Conservation (phyloP, 768 basidiomycete genomes). For the Cystobasidium ongulense region DNA sequence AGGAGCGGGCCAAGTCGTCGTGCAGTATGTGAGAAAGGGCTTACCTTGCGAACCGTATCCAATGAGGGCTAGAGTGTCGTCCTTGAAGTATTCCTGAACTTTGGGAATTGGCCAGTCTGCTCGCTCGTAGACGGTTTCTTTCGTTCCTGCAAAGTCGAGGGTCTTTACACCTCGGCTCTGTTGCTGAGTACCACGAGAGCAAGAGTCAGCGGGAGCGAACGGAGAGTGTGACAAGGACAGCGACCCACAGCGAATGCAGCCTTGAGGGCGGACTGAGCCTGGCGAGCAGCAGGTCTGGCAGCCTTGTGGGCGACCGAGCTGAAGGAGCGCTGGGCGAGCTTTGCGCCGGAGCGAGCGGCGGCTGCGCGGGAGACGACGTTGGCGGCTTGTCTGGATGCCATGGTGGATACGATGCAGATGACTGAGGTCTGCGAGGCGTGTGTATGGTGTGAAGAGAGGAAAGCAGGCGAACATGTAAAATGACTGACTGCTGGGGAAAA, state of each 20-base stretch:
- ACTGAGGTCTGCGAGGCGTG: no score
- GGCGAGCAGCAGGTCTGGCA: constrained; percentile 18
- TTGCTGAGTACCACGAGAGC: neutral
- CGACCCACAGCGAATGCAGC: constrained; percentile 11
- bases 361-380: constrained; percentile 7
- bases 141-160: constrained; percentile 42
- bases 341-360: neutral
- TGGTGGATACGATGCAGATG: neutral
- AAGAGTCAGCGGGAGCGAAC: neutral
- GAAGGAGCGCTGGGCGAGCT: constrained; percentile 12
- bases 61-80: constrained; percentile 97
- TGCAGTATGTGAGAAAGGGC: neutral
- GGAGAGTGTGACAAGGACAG: neutral
- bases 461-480: no score
- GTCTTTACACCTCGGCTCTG: constrained; percentile 39
- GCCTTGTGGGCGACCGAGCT: neutral
- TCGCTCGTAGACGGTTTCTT: constrained; percentile 42
- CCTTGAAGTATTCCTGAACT: constrained; percentile 99
- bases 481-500: no score
- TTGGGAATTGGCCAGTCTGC: constrained; percentile 94
- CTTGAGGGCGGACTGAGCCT: constrained; percentile 12
- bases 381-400: constrained; percentile 20
- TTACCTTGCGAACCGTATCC: constrained; percentile 82
- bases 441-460: no score
- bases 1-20: neutral